These are phyloP conservation scores for Yarrowia bubula DNA, from an alignment of 805 yeast genomes.

Conservation along the genomic window DNA sequence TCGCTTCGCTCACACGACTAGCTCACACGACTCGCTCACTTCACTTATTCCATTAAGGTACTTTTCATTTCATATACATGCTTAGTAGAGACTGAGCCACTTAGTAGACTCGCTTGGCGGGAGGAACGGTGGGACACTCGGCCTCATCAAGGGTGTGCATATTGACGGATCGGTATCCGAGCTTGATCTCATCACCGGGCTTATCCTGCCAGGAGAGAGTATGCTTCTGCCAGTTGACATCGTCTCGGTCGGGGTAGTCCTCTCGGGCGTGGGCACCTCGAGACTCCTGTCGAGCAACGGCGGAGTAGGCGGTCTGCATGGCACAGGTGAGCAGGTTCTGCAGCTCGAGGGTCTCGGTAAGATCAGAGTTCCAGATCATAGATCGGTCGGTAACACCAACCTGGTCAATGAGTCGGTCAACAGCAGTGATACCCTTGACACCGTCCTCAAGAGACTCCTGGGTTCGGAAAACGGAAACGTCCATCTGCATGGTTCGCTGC, in stretches of 20 bases:
- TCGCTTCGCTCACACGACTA: too few relatives aligned
- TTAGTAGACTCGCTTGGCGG: slow-evolving; percentile 84
- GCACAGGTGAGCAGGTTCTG: slow-evolving; percentile 97
- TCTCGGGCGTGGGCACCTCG: slow-evolving; percentile 99
- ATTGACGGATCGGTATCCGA: slow-evolving; percentile 85
- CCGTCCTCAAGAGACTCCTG: slow-evolving; percentile 91
- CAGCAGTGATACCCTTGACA: slow-evolving; percentile 70
- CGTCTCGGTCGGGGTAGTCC: slow-evolving; percentile 95
- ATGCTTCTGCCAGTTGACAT: slow-evolving; percentile 96
- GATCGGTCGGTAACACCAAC: slow-evolving; percentile 92
- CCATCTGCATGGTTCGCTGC: slow-evolving; percentile 96
- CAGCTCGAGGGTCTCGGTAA: slow-evolving; percentile 92
- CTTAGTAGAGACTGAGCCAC: slow-evolving; percentile 45
- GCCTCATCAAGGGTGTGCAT: slow-evolving; percentile 79
- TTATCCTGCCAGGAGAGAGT: slow-evolving; percentile 84
- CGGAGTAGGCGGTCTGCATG: slow-evolving; percentile 89
- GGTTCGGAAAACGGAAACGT: slow-evolving; percentile 94
- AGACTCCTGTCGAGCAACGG: slow-evolving; percentile 93
- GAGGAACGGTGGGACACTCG: slow-evolving; percentile 96
- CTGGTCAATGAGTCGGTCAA: slow-evolving; percentile 70
- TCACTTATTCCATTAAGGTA: slow-evolving; percentile 1
- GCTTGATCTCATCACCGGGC: slow-evolving; percentile 65
- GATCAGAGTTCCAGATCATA: slow-evolving; percentile 98
- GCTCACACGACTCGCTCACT: too few relatives aligned
- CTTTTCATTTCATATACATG: slow-evolving; percentile 23